phyloP scores from a whole-genome alignment of 2,329 filamentous ascomycete genomes.

The Claviceps purpurea region DNA sequence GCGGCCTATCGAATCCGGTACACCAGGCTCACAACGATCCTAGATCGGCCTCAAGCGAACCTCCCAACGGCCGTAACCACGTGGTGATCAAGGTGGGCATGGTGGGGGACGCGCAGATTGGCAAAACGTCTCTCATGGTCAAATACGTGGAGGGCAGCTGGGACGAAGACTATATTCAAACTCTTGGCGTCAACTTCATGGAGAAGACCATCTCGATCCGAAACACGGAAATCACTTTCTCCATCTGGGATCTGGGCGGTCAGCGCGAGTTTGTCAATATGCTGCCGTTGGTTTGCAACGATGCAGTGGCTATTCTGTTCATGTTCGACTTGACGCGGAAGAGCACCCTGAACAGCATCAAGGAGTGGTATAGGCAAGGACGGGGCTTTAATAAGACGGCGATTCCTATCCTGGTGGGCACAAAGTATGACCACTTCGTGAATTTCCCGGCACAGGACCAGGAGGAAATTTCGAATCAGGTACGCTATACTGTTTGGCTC shows the following conservation, averaged over 20 bases:
- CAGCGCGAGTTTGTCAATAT: constrained; percentile 99
- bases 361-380: constrained; percentile 98
- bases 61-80: constrained; percentile 44
- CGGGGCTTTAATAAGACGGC: constrained; percentile 99
- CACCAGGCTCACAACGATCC: constrained; percentile 31
- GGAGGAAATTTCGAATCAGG: constrained; percentile 95
- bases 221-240: constrained; percentile 99
- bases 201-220: constrained; percentile 99
- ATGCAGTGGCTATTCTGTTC: constrained; percentile 95
- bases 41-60: constrained; percentile 24
- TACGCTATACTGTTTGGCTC: constrained; percentile 20
- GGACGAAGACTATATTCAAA: constrained; percentile 99
- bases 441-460: constrained; percentile 96
- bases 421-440: constrained; percentile 98
- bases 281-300: constrained; percentile 97
- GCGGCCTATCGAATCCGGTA: constrained; percentile 35
- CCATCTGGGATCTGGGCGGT: constrained; percentile 95
- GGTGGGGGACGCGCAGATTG: constrained; percentile 98
- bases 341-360: constrained; percentile 97
- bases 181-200: constrained; percentile 98
- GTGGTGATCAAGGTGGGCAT: constrained; percentile 99
- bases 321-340: constrained; percentile 99
- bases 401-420: constrained; percentile 94
- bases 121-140: constrained; percentile 98
- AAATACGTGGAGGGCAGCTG: constrained; percentile 99